Evolutionary conservation across 495 filamentous ascomycete genomes (phyloP), one percentile per base, ranked within the genome.

Genomic region (Lophiostoma macrostomum): DNA sequence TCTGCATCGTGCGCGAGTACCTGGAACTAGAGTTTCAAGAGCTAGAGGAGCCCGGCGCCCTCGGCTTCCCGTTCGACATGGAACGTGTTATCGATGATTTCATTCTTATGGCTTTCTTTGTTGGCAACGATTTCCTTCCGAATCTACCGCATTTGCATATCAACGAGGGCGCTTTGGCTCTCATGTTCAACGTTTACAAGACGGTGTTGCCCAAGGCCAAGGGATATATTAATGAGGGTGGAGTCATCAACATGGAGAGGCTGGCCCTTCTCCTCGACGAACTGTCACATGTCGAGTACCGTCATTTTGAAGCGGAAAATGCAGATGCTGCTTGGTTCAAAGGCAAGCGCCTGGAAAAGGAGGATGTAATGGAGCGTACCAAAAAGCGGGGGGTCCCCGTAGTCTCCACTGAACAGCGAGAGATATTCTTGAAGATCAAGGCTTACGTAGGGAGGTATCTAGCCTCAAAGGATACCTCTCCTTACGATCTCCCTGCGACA

Each of bases 21-120:
- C 74, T 99, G 64, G 91, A 95, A 64, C 71, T 96, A 62, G 94
- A 99, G 67, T 99, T 99, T 64, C 91, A 96, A 67, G 90, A 96
- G 39, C 73, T 99, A 42, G 83, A 93, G 69, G 69, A 84, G 60
- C 79, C 85, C n/a, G 85, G 85, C 19, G 76, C 73, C 56, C 76
- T 96, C 64, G 75, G 73, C 24, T 88, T 96, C 58, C 74, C 80
- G 19, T 98, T 93, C 64, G 87, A 99, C 61, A 86, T 97, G 85
- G 94, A 99, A 69, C 82, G 86, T 53, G 81, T 97, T 58, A 96
- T 99, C 70, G 94, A 99, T 63, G 93, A 99, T 74, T 97, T 99
- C 70, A 97, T 99, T 65, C 79, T 99, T 34, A 95, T 99, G 88
- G 91, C 90, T 25, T 99, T 99, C 74, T 99, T 99, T 66, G 90